Conservation (phyloP, 1,284 basidiomycete genomes). For the Cutaneotrichosporon arboriforme region DNA sequence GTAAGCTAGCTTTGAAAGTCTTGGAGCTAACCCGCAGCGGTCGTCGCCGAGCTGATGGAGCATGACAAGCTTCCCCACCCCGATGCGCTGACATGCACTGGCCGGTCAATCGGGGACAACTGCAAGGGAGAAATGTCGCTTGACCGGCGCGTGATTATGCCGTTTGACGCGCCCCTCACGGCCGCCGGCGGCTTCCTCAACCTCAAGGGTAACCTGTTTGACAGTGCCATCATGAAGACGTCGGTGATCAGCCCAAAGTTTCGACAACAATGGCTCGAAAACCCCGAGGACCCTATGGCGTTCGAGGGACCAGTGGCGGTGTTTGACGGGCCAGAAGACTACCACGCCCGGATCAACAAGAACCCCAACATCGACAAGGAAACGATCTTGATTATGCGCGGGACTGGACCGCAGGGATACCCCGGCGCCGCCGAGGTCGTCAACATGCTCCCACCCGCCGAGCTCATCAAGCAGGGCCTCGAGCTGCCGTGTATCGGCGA, state of each 20-base stretch:
- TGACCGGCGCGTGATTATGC: constrained; percentile 42
- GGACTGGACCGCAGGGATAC: constrained; percentile 45
- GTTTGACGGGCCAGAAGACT: constrained; percentile 48
- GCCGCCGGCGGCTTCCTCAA: constrained; percentile 44
- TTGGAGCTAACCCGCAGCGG: constrained; percentile 16
- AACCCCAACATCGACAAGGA: constrained; percentile 25
- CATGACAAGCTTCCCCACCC: constrained; percentile 37
- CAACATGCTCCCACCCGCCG: constrained; percentile 47
- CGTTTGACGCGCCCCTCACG: constrained; percentile 38
- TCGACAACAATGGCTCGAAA: constrained; percentile 40
- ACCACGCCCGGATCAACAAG: constrained; percentile 41
- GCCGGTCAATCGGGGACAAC: constrained; percentile 35
- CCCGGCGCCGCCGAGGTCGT: constrained; percentile 46
- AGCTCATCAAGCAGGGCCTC: constrained; percentile 44
- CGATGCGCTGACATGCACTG: constrained; percentile 37
- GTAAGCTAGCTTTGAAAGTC: constrained; percentile 16
- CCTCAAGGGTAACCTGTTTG: constrained; percentile 45
- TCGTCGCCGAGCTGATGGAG: constrained; percentile 40
- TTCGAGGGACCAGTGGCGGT: constrained; percentile 48
- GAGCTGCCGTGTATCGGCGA: constrained; percentile 48
- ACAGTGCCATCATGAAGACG: constrained; percentile 49
- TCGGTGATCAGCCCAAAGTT: constrained; percentile 44
- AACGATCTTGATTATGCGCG: constrained; percentile 46
- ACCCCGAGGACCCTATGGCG: constrained; percentile 45
- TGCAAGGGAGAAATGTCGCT: constrained; percentile 36